Evolutionary conservation across 768 basidiomycete species (phyloP).

Genomic region (Pisolithus albus): DNA sequence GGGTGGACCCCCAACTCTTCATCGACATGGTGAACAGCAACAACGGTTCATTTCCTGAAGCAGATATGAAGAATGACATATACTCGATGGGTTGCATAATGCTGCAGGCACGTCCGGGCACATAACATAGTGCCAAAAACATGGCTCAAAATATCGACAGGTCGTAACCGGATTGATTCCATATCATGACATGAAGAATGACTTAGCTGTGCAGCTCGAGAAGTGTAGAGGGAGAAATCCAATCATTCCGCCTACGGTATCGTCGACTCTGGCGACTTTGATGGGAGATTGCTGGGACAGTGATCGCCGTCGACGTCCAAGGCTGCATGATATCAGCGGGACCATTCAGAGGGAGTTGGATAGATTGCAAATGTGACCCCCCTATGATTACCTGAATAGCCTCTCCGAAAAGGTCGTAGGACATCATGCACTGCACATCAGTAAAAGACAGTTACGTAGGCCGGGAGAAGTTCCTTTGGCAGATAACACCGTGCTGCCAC

Average conservation of each 20-base stretch:
- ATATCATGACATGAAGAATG: neutral
- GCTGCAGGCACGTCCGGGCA: slow-evolving; percentile 9
- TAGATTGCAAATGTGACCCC: neutral
- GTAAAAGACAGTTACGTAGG: no score
- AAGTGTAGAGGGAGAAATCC: neutral
- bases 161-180: slow-evolving; percentile 4
- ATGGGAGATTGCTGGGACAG: slow-evolving; percentile 4
- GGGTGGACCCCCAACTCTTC: slow-evolving; percentile 15
- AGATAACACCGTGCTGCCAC: no score
- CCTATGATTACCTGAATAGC: neutral
- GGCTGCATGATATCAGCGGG: neutral
- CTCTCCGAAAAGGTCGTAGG: no score
- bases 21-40: neutral
- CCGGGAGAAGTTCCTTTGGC: no score
- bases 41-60: neutral
- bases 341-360: neutral
- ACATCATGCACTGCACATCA: no score
- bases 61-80: slow-evolving; percentile 5
- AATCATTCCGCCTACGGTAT: neutral
- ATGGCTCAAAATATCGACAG: neutral
- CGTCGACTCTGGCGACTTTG: neutral
- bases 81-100: slow-evolving; percentile 20
- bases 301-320: neutral
- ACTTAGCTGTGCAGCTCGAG: neutral
- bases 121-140: neutral